Evolutionary conservation across 2,329 filamentous ascomycete species (phyloP), one percentile per base, ranked within the genome.

Genomic region (Passalora sequoiae): DNA sequence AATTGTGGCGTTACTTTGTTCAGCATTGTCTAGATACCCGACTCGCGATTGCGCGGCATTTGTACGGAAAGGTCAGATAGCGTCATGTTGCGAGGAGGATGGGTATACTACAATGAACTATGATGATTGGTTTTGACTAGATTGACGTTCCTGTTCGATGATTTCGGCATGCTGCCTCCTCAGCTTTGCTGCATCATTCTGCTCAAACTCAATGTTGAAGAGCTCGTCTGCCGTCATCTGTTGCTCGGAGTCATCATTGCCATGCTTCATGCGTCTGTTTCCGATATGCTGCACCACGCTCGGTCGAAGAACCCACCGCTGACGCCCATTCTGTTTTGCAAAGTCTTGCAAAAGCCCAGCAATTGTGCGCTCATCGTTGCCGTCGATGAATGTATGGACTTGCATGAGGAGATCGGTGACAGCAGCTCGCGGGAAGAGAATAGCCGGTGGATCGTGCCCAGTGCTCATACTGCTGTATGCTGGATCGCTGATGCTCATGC

Each of bases 321-420:
- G 46, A 45, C 68, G 58, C 2, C 56, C 52, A n/a, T 62, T 49
- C 27, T 63, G 50, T 39, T 70, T 60, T 1, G 68, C 69, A 42
- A 63, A 69, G 22, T 67, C 60, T 43, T 73, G 69, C 1, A 62
- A 66, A 19, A 70, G 45, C 31, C 63, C 61, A 36, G 71, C 69
- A 3, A 67, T 59, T 29, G 66, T 63, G 4, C 58, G 50, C 6
- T 44, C 44, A 2, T 60, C 49, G 30, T 58, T 51, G 1, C 42
- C 41, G n/a, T 62, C 64, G 2, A 67, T 68, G 38, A 70, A 72
- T 24, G 71, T 63, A 4, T 71, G 61, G 2, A 58, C 69, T 55
- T 73, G 69, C 1, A 65, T 64, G 47, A n/a, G n/a, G n/a, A n/a
- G 69, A 72, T 53, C 68, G 71, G 12, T 68, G 69, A 41, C 62